Percentiles rank a stretch among this genome's conserved stretches.
Evolutionary conservation across 768 basidiomycete genomes (phyloP).

Genomic region (Boletales sp.): DNA sequence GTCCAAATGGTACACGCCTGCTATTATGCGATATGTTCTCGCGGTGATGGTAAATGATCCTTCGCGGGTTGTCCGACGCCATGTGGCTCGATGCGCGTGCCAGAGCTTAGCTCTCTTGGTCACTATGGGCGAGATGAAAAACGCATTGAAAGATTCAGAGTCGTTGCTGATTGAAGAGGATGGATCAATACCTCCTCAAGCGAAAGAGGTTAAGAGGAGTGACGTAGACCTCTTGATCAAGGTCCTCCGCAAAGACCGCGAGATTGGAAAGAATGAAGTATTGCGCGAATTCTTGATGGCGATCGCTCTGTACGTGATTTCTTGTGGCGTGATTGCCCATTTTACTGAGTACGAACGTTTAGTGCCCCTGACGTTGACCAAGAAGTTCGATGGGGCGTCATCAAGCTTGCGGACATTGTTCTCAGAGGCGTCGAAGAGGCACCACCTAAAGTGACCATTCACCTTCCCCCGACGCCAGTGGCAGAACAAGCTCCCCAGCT

Average conservation of each 20-base stretch:
- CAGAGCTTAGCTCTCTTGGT: slow-evolving; percentile 84
- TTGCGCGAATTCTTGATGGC: slow-evolving; percentile 80
- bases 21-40: slow-evolving; percentile 84
- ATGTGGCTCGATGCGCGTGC: slow-evolving; percentile 82
- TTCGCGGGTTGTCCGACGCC: slow-evolving; percentile 77
- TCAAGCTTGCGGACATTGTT: slow-evolving; percentile 89
- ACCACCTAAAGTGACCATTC: slow-evolving; percentile 82
- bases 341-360: neutral
- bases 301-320: slow-evolving; percentile 63
- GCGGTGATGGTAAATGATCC: slow-evolving; percentile 84
- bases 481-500: slow-evolving; percentile 55
- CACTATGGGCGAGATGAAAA: slow-evolving; percentile 88
- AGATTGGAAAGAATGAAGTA: slow-evolving; percentile 75
- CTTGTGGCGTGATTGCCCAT: neutral
- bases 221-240: slow-evolving; percentile 85
- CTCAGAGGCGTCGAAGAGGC: slow-evolving; percentile 81
- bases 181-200: slow-evolving; percentile 64
- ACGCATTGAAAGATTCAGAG: slow-evolving; percentile 67
- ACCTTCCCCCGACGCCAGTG: slow-evolving; percentile 73
- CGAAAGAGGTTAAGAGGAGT: slow-evolving; percentile 75
- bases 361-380: slow-evolving; percentile 78
- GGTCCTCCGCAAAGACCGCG: slow-evolving; percentile 81
- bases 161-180: slow-evolving; percentile 85
- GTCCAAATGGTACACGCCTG: slow-evolving; percentile 81
- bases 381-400: slow-evolving; percentile 86